Percentiles rank a stretch among this genome's conserved stretches.
These are phyloP conservation scores for Penicillium turbatum DNA, from an alignment of 495 filamentous ascomycete species.

Conservation along the genomic window DNA sequence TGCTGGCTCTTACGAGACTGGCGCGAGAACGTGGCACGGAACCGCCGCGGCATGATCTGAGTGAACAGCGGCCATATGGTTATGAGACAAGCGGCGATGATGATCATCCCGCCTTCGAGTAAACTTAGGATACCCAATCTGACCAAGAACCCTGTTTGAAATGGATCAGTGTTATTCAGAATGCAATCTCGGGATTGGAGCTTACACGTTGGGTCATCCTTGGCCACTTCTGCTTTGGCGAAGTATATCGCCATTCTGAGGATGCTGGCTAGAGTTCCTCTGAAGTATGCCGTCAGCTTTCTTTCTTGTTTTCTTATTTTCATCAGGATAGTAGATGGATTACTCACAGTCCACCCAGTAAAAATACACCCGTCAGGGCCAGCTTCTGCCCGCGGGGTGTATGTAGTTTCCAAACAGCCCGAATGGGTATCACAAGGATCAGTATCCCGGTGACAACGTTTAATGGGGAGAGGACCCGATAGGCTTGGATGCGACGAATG, in stretches of 20 bases:
- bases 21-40: neutral
- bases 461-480: slow-evolving; percentile 19
- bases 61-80: slow-evolving; percentile 22
- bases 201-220: slow-evolving; percentile 20
- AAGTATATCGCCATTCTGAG: slow-evolving; percentile 17
- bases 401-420: slow-evolving; percentile 30
- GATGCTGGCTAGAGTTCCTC: slow-evolving; percentile 19
- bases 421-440: slow-evolving; percentile 40
- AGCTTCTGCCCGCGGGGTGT: slow-evolving; percentile 13
- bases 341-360: slow-evolving; percentile 25
- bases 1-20: neutral
- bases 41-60: slow-evolving; percentile 6
- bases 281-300: neutral
- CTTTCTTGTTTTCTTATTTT: neutral
- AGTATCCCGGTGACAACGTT: slow-evolving; percentile 32
- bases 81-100: slow-evolving; percentile 21
- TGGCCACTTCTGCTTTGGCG: neutral
- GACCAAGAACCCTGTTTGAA: slow-evolving; percentile 9
- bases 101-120: slow-evolving; percentile 13
- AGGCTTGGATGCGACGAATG: slow-evolving; percentile 17
- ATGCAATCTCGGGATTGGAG: neutral
- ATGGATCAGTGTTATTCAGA: neutral
- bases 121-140: slow-evolving; percentile 11
- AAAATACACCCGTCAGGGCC: slow-evolving; percentile 21
- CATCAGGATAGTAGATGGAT: neutral